Evolutionary conservation across 2,329 filamentous ascomycete genomes (phyloP).

Genomic region (Aspergillus sp.): DNA sequence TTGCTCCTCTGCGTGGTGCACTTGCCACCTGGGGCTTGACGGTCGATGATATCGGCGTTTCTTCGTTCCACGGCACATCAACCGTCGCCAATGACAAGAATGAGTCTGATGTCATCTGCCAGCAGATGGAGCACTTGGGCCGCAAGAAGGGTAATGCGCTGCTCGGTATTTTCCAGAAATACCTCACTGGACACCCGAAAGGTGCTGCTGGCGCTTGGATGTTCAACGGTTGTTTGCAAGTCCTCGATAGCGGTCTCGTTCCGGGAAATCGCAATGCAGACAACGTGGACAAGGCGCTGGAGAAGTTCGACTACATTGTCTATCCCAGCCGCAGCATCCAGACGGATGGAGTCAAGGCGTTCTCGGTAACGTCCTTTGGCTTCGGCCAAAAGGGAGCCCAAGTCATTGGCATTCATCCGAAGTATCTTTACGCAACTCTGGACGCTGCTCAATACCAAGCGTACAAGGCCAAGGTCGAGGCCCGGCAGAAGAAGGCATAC

Average conservation of each 20-base stretch:
- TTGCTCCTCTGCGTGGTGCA: slow-evolving; percentile 89
- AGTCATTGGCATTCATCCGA: slow-evolving; percentile 91
- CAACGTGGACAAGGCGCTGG: slow-evolving; percentile 92
- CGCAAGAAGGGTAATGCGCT: slow-evolving; percentile 94
- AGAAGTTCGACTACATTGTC: slow-evolving; percentile 95
- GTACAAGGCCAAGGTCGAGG: slow-evolving; percentile 82
- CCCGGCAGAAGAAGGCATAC: slow-evolving; percentile 97
- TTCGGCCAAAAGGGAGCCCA: slow-evolving; percentile 99
- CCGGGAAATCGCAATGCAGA: slow-evolving; percentile 97
- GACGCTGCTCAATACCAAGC: slow-evolving; percentile 71
- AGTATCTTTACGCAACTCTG: slow-evolving; percentile 90
- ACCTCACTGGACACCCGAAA: slow-evolving; percentile 96
- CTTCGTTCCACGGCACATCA: slow-evolving; percentile 97
- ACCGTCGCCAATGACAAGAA: slow-evolving; percentile 99
- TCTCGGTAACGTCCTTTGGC: slow-evolving; percentile 97
- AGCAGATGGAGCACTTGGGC: slow-evolving; percentile 90
- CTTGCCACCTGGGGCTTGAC: slow-evolving; percentile 97
- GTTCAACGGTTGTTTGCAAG: slow-evolving; percentile 96
- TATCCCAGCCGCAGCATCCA: slow-evolving; percentile 93
- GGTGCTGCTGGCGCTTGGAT: slow-evolving; percentile 99
- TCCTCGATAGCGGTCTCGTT: slow-evolving; percentile 86
- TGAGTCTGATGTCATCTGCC: slow-evolving; percentile 92
- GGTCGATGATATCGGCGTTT: slow-evolving; percentile 87
- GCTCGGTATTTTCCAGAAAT: slow-evolving; percentile 98
- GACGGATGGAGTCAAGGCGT: slow-evolving; percentile 96